Evolutionary conservation across 2,329 filamentous ascomycete species (phyloP).

Genomic region (Phialophora chinensis): DNA sequence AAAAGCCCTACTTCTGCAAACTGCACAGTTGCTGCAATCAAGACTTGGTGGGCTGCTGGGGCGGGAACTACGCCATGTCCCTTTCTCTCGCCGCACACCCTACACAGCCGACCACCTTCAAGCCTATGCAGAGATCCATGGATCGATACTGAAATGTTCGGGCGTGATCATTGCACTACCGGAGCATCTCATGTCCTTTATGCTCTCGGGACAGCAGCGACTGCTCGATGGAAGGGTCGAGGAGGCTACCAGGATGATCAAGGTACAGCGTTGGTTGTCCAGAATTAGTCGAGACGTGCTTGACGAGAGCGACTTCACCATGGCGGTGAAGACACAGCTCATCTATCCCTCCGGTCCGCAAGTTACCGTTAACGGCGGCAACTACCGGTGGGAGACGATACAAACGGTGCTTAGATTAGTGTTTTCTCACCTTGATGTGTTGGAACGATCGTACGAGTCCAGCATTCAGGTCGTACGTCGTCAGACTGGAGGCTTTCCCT

Average conservation of each 20-base stretch:
- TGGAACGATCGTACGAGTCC: conserved; percentile 50
- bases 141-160: conserved; percentile 55
- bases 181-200: conserved; percentile 68
- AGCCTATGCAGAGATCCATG: conserved; percentile 49
- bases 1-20: conserved; percentile 67
- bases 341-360: conserved; percentile 67
- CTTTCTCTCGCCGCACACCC: conserved; percentile 52
- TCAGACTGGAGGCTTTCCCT: conserved; percentile 56
- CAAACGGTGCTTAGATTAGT: conserved; percentile 52
- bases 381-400: conserved; percentile 62
- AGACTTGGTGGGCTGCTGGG: conserved; percentile 54
- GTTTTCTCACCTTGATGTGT: conserved; percentile 20
- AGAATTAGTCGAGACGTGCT: conserved; percentile 61
- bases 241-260: conserved; percentile 47
- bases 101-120: conserved; percentile 44
- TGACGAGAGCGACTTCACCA: conserved; percentile 70
- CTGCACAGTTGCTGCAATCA: conserved; percentile 60
- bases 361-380: conserved; percentile 57
- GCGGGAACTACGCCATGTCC: conserved; percentile 54
- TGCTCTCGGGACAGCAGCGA: conserved; percentile 65
- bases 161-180: conserved; percentile 68
- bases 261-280: conserved; percentile 55
- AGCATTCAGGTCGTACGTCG: conserved; percentile 58
- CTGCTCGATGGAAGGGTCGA: conserved; percentile 43
- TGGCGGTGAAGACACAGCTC: conserved; percentile 66